A percentile compares a stretch with the other conserved stretches of the same genome.
These are phyloP conservation scores for Neocallimastix lanati DNA, from an alignment of 192 early-diverging fungal species.

Conservation along the genomic window DNA sequence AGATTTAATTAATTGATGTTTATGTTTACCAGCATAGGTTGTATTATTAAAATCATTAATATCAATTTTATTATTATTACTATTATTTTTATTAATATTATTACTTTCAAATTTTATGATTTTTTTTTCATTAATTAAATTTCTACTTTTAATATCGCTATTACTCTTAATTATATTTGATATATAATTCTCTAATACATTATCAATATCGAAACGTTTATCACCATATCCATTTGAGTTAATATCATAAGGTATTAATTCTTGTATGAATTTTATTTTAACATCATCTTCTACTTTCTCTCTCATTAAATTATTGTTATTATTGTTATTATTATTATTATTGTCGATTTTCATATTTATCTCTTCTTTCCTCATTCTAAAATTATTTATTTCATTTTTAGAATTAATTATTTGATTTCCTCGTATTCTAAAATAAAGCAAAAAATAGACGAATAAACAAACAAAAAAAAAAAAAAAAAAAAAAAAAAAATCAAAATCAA, in stretches of 20 bases:
- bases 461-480: no score
- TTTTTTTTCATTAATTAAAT: neutral
- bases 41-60: neutral
- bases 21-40: neutral
- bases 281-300: neutral
- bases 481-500: no score
- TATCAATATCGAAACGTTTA: neutral
- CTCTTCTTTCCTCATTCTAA: neutral
- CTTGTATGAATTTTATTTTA: neutral
- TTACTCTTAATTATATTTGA: neutral
- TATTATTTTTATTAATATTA: neutral
- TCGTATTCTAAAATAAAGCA: neutral
- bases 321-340: no score
- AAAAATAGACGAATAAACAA: no score
- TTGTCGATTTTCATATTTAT: no score
- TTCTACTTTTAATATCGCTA: neutral
- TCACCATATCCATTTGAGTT: neutral
- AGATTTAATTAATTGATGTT: neutral
- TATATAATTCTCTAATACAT: neutral
- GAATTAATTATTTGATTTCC: neutral
- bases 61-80: neutral
- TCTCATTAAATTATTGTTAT: no score
- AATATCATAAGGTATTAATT: neutral
- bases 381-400: neutral
- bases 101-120: neutral